Percentiles rank a stretch among this genome's conserved stretches.
Evolutionary conservation across 2,329 filamentous ascomycete species (phyloP).

Genomic region (Trichoderma hamatum): DNA sequence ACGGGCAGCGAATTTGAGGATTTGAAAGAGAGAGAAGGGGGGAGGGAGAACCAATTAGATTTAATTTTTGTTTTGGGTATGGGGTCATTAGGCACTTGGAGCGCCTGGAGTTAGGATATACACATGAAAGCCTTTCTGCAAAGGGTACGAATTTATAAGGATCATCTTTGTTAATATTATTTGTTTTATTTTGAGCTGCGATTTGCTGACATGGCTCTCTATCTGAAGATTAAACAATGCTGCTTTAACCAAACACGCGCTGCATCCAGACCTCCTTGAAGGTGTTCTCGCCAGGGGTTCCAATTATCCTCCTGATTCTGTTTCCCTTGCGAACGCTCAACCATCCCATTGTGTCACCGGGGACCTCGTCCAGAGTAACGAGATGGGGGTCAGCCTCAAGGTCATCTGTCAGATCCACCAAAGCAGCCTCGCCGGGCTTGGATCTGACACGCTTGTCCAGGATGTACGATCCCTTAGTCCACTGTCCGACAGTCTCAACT

Average conservation of each 20-base stretch:
- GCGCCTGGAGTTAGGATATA: constrained; percentile 17
- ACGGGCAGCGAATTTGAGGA: neutral
- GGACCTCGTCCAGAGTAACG: constrained; percentile 52
- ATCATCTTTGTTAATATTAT: constrained; percentile 13
- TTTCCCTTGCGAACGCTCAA: constrained; percentile 75
- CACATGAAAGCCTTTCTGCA: constrained; percentile 17
- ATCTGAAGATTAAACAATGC: neutral
- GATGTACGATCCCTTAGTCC: constrained; percentile 91
- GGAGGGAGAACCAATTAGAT: neutral
- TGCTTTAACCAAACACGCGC: constrained; percentile 58
- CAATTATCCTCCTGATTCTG: constrained; percentile 73
- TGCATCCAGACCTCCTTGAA: constrained; percentile 70
- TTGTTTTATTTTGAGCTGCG: constrained; percentile 9
- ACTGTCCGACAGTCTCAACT: constrained; percentile 88
- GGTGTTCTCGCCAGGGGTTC: constrained; percentile 66
- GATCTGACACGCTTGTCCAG: constrained; percentile 70
- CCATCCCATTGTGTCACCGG: constrained; percentile 78
- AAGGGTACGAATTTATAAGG: constrained; percentile 30
- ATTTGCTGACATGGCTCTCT: constrained; percentile 29
- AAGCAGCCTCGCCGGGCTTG: constrained; percentile 51
- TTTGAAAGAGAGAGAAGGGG: neutral
- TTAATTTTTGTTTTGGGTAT: constrained; percentile 1
- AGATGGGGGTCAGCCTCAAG: constrained; percentile 46
- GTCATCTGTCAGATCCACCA: constrained; percentile 45
- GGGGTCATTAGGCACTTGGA: constrained; percentile 1